Percentiles rank a stretch among this genome's conserved stretches.
Evolutionary conservation across 768 basidiomycete species (phyloP).

Genomic region (Tulasnella calospora): DNA sequence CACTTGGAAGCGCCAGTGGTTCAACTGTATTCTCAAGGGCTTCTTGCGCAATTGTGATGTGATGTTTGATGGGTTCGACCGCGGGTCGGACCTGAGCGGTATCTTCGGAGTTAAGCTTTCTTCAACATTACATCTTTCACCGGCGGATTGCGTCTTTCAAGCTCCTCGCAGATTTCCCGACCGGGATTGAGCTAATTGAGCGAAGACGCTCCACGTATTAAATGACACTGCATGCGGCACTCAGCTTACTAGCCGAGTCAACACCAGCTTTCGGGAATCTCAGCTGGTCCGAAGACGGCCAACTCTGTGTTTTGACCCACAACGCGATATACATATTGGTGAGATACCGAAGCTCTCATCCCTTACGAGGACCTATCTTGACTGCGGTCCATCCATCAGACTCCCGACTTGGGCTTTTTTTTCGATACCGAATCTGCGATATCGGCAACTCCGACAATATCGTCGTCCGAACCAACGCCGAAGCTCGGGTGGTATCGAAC

Average conservation of each 20-base stretch:
- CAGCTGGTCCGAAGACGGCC: conserved; percentile 27
- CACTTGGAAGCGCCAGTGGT: no score
- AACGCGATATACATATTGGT: conserved; percentile 26
- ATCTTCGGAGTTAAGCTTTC: no score
- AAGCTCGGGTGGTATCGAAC: conserved; percentile 26
- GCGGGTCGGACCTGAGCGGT: no score
- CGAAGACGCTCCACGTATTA: not conserved
- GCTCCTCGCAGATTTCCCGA: not conserved
- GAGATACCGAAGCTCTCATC: not conserved
- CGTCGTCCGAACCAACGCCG: not conserved
- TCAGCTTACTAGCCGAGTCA: not conserved
- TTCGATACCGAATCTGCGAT: conserved; percentile 22
- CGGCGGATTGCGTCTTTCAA: not conserved
- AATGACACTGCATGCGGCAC: conserved; percentile 14
- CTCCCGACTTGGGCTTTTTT: conserved; percentile 25
- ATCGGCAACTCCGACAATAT: not conserved
- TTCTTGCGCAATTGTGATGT: no score
- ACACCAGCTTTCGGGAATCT: conserved; percentile 20
- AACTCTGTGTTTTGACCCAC: conserved; percentile 23
- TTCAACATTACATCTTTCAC: not conserved
- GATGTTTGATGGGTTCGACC: no score
- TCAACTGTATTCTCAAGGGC: no score
- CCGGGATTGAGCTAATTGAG: not conserved
- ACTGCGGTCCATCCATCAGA: conserved; percentile 3
- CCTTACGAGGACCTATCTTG: not conserved